Evolutionary conservation across 495 filamentous ascomycete genomes (phyloP), one percentile per base, ranked within the genome.

Genomic region (Aspergillus coremiiformis): DNA sequence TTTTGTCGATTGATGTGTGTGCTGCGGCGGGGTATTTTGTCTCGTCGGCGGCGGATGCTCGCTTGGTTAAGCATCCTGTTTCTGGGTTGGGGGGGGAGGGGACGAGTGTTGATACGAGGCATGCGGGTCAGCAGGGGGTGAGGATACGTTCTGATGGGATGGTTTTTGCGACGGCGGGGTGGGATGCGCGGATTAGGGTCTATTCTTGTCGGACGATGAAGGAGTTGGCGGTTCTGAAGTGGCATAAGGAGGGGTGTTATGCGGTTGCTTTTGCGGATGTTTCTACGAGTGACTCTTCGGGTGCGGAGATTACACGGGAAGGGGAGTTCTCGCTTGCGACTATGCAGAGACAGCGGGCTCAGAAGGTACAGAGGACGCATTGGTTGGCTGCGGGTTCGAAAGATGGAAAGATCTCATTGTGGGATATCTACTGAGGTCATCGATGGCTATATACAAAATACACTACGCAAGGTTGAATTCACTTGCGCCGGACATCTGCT

Each of bases 381-480:
- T 97, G 93, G 93, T 63, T 97, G 43, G 93, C 84, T 7, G 89
- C 81, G 5, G 93, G 94, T 3, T 85, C 87, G 49, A 98, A 97
- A 66, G 93, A 98, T 70, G 94, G 92, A 24, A 97, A 93, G 62
- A 84, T 97, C 50, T 92, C 87, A 62, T 74, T 98, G 67, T 98
- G 93, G 93, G 90, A 93, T 74, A 87, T 94, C 55, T 98, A 86
- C 75, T 96, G 65, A 78, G 52, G 59, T 53, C 55, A 66, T 61
- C 48, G 39, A 61, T 54, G 35, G 41, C 50, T 59, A 58, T 63
- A 58, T 66, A 56, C 54, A 37, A 37, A 46, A 15, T 20, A 55
- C 23, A 60, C 55, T 64, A 95, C 4, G 89, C 90, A 61, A 96
- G 79, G 69, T 96, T 96, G 64, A 95, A 96, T 69, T 96, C 90